Percentiles rank a stretch among this genome's conserved stretches.
These are phyloP conservation scores for Psilocybe subaeruginosa DNA, from an alignment of 768 basidiomycete species.

Conservation along the genomic window DNA sequence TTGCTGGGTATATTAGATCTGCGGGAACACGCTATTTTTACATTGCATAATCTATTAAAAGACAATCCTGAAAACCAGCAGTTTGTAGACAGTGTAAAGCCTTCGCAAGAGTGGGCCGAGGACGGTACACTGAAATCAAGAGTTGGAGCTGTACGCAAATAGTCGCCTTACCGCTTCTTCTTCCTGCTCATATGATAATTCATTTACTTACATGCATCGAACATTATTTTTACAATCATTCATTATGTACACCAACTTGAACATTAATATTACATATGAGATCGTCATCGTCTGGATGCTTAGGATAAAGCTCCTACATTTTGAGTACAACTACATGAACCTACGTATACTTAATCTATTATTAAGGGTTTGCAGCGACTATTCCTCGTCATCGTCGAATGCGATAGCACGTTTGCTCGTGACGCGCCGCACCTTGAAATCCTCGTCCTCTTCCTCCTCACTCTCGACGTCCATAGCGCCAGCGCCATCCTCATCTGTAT, in stretches of 20 bases:
- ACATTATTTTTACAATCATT: background rate
- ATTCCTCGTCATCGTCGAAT: conserved; percentile 61
- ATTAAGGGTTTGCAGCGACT: background rate
- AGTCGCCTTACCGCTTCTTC: conserved; percentile 9
- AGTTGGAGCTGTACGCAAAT: conserved; percentile 34
- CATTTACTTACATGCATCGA: background rate
- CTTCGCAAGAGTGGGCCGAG: conserved; percentile 59
- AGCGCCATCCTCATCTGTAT: conserved; percentile 33
- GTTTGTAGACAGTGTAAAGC: conserved; percentile 74
- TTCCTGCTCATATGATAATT: background rate
- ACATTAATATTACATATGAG: background rate
- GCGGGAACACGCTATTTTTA: conserved; percentile 89
- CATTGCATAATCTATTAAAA: conserved; percentile 77
- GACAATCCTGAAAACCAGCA: conserved; percentile 81
- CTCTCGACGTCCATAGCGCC: conserved; percentile 76
- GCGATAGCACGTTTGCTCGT: conserved; percentile 58
- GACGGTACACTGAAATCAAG: conserved; percentile 52
- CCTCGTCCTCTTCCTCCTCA: conserved; percentile 75
- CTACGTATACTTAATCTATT: background rate
- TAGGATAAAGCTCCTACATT: background rate
- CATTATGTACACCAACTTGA: conserved; percentile 2
- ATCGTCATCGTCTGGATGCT: too few species aligned
- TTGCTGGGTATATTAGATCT: conserved; percentile 56
- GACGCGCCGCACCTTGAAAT: conserved; percentile 64
- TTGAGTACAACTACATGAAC: conserved; percentile 9